Conservation (phyloP, 2,329 filamentous ascomycete species). For the Ophiobolus disseminans region DNA sequence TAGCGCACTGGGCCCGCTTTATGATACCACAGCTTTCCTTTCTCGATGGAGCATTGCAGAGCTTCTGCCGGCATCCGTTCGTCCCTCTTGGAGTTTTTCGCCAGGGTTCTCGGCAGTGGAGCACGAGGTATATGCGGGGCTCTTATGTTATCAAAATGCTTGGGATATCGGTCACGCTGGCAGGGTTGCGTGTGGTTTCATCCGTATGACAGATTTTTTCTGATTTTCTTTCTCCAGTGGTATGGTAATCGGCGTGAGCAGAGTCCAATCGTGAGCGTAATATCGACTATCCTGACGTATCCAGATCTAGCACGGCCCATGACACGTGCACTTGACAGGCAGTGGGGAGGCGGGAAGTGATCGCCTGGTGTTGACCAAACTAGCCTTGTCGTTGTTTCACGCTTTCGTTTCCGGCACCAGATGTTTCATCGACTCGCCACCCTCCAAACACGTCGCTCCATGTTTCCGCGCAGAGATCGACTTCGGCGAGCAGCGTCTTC, state of each 20-base stretch:
- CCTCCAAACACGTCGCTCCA: conserved; percentile 23
- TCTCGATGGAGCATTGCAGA: conserved; percentile 38
- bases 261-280: conserved; percentile 23
- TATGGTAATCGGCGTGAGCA: conserved; percentile 19
- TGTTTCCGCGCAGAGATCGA: conserved; percentile 32
- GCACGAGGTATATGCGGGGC: conserved; percentile 25
- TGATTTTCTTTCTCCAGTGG: conserved; percentile 16
- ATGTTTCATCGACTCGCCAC: conserved; percentile 33
- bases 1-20: conserved; percentile 39
- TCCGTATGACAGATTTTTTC: conserved; percentile 10
- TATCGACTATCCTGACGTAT: conserved; percentile 33
- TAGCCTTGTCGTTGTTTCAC: conserved; percentile 31
- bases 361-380: not conserved
- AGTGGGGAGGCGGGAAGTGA: conserved; percentile 23
- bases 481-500: conserved; percentile 23
- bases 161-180: conserved; percentile 15
- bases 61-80: conserved; percentile 37
- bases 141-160: conserved; percentile 29
- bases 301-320: conserved; percentile 22
- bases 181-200: conserved; percentile 17
- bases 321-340: conserved; percentile 22
- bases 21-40: conserved; percentile 50
- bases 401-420: conserved; percentile 35
- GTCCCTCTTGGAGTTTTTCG: conserved; percentile 35
- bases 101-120: conserved; percentile 31